Evolutionary conservation across 768 basidiomycete genomes (phyloP).

Genomic region (Suillus hirtellus): DNA sequence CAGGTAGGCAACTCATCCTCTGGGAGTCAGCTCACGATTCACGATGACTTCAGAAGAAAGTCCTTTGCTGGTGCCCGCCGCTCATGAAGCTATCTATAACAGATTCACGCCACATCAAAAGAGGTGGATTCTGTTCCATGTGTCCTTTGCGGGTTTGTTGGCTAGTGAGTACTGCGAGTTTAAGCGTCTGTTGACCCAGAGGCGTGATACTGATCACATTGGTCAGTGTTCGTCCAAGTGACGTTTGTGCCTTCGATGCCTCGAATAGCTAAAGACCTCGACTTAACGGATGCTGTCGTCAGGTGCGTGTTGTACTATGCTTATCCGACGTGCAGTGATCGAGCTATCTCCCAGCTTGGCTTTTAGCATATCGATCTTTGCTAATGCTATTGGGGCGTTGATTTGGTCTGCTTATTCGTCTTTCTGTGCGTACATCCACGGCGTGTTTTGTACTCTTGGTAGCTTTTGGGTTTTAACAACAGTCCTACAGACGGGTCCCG

Average conservation of each 20-base stretch:
- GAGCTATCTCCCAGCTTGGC: constrained; percentile 33
- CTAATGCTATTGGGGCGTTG: constrained; percentile 43
- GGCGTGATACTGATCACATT: neutral
- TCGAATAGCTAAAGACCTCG: constrained; percentile 65
- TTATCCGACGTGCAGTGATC: neutral
- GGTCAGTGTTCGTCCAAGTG: constrained; percentile 63
- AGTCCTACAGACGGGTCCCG: constrained; percentile 54
- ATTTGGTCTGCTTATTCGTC: constrained; percentile 48
- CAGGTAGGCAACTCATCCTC: no score
- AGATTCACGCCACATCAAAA: constrained; percentile 59
- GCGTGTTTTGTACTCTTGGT: constrained; percentile 9
- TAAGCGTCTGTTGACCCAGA: neutral
- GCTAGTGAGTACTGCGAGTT: constrained; percentile 45
- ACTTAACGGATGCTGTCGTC: constrained; percentile 55
- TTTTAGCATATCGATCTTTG: constrained; percentile 47
- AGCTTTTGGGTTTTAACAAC: neutral
- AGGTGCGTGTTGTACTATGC: constrained; percentile 38
- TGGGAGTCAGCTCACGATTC: neutral
- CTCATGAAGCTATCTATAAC: constrained; percentile 46
- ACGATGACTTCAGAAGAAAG: constrained; percentile 31
- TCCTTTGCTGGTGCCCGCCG: constrained; percentile 20
- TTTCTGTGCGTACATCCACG: constrained; percentile 36
- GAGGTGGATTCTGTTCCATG: constrained; percentile 52
- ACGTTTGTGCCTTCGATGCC: constrained; percentile 77
- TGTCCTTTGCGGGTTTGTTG: constrained; percentile 62